These are phyloP conservation scores for Seminavis robusta DNA, from an alignment of 108 stramenopile genomes.

Conservation along the genomic window DNA sequence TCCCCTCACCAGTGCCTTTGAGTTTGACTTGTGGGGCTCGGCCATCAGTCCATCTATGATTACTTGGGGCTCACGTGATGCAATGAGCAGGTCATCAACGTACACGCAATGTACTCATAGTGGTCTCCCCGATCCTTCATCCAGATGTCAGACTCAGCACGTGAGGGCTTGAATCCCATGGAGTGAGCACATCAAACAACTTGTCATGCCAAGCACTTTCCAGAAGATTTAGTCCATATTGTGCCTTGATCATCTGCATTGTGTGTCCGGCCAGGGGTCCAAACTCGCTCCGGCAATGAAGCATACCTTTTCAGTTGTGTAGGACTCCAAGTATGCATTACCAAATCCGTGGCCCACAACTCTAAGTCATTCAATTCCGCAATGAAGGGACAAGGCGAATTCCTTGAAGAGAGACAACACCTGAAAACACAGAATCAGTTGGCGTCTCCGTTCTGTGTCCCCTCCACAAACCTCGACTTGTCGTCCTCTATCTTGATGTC, in stretches of 20 bases:
- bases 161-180: constrained; percentile 24
- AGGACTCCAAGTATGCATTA: constrained; percentile 19
- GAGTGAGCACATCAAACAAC: constrained; percentile 15
- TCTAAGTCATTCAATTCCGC: constrained; percentile 17
- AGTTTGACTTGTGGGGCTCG: constrained; percentile 22
- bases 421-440: constrained; percentile 17
- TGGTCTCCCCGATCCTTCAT: constrained; percentile 6
- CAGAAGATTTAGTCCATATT: constrained; percentile 23
- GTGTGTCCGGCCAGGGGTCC: constrained; percentile 17
- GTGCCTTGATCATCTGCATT: constrained; percentile 19
- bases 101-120: constrained; percentile 26
- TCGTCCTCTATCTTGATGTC: constrained; percentile 30
- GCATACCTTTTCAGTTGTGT: constrained; percentile 22
- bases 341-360: constrained; percentile 13
- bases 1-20: constrained; percentile 26
- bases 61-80: constrained; percentile 9
- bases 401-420: constrained; percentile 44
- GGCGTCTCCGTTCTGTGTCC: constrained; percentile 9
- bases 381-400: no score
- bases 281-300: constrained; percentile 36
- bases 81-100: constrained; percentile 26
- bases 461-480: constrained; percentile 22
- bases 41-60: constrained; percentile 6
- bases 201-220: constrained; percentile 8
- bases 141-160: constrained; percentile 44